Conservation (phyloP, 495 filamentous ascomycete species). For the Pseudoneurospora amorphoporcata region DNA sequence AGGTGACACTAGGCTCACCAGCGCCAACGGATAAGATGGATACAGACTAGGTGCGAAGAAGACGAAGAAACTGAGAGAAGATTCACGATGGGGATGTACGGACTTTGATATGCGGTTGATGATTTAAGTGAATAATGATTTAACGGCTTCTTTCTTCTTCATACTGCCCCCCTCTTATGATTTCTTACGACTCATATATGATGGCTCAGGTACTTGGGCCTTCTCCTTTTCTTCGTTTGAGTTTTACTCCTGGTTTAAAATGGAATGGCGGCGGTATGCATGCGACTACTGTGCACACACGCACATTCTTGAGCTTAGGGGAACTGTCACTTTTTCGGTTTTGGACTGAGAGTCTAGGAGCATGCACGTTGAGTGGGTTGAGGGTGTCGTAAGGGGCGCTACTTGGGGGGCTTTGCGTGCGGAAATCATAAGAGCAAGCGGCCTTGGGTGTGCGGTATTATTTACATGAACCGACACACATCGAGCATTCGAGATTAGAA, state of each 20-base stretch:
- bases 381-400: not conserved
- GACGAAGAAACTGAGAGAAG: not conserved
- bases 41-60: slow-evolving; percentile 10
- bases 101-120: not conserved
- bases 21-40: slow-evolving; percentile 22
- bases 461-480: not conserved
- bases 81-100: not conserved
- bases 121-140: not conserved
- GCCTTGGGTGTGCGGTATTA: not conserved
- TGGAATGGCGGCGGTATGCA: not conserved
- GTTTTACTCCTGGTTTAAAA: not conserved
- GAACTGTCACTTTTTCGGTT: not conserved
- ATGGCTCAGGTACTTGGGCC: not conserved
- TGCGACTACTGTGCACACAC: not conserved
- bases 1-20: slow-evolving; percentile 24
- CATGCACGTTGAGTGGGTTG: not conserved
- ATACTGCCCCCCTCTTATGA: not conserved
- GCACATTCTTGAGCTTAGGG: not conserved
- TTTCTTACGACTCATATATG: not conserved
- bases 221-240: not conserved
- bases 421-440: not conserved
- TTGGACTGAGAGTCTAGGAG: not conserved
- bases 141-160: not conserved
- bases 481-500: not conserved
- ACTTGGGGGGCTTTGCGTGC: not conserved